Evolutionary conservation across 75 land plant species (phyloP).

Genomic region (Cupressus sempervirens): DNA sequence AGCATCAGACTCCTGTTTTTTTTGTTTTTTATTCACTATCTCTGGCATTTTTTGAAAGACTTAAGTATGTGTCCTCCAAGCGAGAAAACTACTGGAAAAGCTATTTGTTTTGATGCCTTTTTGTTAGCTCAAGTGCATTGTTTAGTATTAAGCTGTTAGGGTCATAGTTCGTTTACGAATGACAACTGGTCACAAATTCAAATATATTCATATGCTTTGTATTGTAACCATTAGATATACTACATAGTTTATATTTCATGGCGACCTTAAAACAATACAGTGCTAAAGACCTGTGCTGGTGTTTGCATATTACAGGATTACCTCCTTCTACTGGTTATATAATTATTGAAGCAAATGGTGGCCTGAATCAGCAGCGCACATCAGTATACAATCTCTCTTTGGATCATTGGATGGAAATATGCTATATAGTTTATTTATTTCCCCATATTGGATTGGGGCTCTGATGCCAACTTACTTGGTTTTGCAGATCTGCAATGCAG

Average conservation of each 20-base stretch:
- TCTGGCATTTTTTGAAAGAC: not conserved
- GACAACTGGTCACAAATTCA: not conserved
- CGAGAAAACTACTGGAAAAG: not conserved
- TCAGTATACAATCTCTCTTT: slow-evolving; percentile 38
- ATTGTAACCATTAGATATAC: not conserved
- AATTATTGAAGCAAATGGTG: slow-evolving; percentile 90
- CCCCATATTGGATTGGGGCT: not conserved
- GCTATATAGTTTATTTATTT: not conserved
- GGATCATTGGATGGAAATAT: not conserved
- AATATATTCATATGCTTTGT: not conserved
- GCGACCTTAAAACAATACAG: not conserved
- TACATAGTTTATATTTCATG: not conserved
- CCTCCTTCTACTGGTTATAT: slow-evolving; percentile 74
- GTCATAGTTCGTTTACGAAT: not conserved
- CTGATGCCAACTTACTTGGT: not conserved
- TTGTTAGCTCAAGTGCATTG: not conserved
- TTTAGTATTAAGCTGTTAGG: not conserved
- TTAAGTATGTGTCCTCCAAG: not conserved
- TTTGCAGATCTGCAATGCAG: slow-evolving; percentile 95
- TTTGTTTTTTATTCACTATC: not conserved
- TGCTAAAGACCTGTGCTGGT: not conserved
- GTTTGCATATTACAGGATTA: slow-evolving; percentile 32
- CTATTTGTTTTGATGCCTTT: not conserved
- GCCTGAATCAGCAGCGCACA: slow-evolving; percentile 78
- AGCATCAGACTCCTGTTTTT: too few relatives aligned